Percentiles rank a stretch among this genome's conserved stretches.
Evolutionary conservation across 306 rosid genomes (phyloP).

Genomic region (Medicago truncatula): MtrunA17r5.0-ANR NC_053043.1:35206001-35206500

Average conservation of each 20-base stretch:
- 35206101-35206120: neutral
- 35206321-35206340: slow-evolving; percentile 18
- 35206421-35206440: neutral
- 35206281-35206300: slow-evolving; percentile 25
- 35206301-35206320: slow-evolving; percentile 19
- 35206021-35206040: slow-evolving; percentile 81
- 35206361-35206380: slow-evolving; percentile 7
- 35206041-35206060: slow-evolving; percentile 57
- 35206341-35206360: slow-evolving; percentile 28
- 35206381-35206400: slow-evolving; percentile 4
- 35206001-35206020: slow-evolving; percentile 53
- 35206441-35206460: slow-evolving; percentile 28
- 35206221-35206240: slow-evolving; percentile 6
- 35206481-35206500: neutral
- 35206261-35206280: slow-evolving; percentile 1
- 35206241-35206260: slow-evolving; percentile 26
- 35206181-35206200: neutral
- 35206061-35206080: slow-evolving; percentile 31
- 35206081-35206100: slow-evolving; percentile 25
- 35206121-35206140: slow-evolving; percentile 24
- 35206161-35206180: slow-evolving; percentile 4
- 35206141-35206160: neutral
- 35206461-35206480: neutral
- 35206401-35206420: too few species aligned
- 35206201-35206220: slow-evolving; percentile 1